phyloP scores from a whole-genome alignment of 805 yeast genomes.

The Kodamaea kakaduensis region DNA sequence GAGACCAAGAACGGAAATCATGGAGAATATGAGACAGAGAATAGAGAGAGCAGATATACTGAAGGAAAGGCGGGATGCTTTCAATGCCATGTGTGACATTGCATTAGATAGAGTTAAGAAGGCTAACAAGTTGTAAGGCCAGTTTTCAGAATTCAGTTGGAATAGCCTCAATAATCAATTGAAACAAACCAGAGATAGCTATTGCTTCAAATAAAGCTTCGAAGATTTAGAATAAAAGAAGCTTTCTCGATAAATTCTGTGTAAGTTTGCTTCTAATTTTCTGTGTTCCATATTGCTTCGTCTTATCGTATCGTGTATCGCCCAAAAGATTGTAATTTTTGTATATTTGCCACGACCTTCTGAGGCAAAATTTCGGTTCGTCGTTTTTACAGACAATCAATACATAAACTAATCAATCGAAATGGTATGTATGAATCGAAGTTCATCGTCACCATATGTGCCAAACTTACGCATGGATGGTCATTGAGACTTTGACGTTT shows the following conservation, averaged over 20 bases:
- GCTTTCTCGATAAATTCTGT: too few species aligned
- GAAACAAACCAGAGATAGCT: neutral
- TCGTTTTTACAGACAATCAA: constrained; percentile 3
- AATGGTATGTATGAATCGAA: constrained; percentile 2
- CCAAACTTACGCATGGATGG: neutral
- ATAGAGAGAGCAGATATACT: constrained; percentile 52
- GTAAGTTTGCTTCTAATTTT: too few species aligned
- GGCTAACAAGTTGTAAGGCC: constrained; percentile 5
- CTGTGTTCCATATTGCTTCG: too few species aligned
- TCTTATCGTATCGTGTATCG: too few species aligned
- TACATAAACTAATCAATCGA: constrained; percentile 1
- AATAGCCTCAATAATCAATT: neutral
- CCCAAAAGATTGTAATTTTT: too few species aligned
- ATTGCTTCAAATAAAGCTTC: too few species aligned
- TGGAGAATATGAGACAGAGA: constrained; percentile 28
- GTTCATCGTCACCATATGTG: too few species aligned
- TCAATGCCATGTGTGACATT: constrained; percentile 88
- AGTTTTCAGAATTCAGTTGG: neutral
- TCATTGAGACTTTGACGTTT: neutral
- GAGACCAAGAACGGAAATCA: constrained; percentile 59
- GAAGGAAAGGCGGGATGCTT: constrained; percentile 61
- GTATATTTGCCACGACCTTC: constrained; percentile 3
- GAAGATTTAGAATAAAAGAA: too few species aligned
- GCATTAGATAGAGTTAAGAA: constrained; percentile 65
- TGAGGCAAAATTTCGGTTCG: constrained; percentile 3